Evolutionary conservation across 495 filamentous ascomycete species (phyloP).

Genomic region (Xylaria grammica): DNA sequence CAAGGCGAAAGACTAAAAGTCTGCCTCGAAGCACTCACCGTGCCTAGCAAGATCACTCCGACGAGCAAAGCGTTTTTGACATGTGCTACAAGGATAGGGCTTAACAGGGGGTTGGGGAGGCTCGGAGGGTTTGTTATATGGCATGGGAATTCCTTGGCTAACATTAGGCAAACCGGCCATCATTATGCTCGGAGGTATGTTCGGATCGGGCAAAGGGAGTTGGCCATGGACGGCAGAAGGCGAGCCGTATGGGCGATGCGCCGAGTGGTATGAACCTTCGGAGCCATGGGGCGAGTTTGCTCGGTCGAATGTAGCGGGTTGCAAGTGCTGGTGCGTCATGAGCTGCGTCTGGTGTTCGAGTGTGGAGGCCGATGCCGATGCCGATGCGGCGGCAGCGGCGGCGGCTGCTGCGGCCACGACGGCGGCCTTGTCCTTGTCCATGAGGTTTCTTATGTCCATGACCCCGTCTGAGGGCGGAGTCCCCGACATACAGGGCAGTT

Average conservation of each 20-base stretch:
- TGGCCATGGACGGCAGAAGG: constrained; percentile 53
- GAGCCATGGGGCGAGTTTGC: constrained; percentile 72
- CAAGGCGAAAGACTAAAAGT: background rate
- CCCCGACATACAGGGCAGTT: constrained; percentile 31
- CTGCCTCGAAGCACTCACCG: constrained; percentile 62
- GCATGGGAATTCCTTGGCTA: constrained; percentile 41
- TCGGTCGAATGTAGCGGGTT: constrained; percentile 67
- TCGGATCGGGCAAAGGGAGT: constrained; percentile 54
- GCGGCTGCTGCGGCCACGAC: constrained; percentile 56
- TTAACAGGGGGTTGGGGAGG: constrained; percentile 54
- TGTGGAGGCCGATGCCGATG: constrained; percentile 63
- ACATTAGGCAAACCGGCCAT: constrained; percentile 38
- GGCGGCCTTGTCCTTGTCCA: constrained; percentile 67
- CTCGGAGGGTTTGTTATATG: constrained; percentile 38
- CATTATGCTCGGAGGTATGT: constrained; percentile 53
- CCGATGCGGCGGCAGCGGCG: constrained; percentile 52
- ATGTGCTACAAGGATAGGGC: constrained; percentile 89
- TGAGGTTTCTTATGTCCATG: constrained; percentile 75
- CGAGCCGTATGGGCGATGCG: constrained; percentile 38
- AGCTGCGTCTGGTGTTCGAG: constrained; percentile 62
- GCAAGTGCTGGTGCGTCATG: constrained; percentile 59
- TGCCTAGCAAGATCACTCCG: constrained; percentile 94
- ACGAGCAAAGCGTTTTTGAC: constrained; percentile 90
- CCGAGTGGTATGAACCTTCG: constrained; percentile 67
- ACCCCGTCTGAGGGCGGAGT: constrained; percentile 38